Conservation (phyloP, 2,329 filamentous ascomycete genomes). For the Aspergillus glaucus region DNA sequence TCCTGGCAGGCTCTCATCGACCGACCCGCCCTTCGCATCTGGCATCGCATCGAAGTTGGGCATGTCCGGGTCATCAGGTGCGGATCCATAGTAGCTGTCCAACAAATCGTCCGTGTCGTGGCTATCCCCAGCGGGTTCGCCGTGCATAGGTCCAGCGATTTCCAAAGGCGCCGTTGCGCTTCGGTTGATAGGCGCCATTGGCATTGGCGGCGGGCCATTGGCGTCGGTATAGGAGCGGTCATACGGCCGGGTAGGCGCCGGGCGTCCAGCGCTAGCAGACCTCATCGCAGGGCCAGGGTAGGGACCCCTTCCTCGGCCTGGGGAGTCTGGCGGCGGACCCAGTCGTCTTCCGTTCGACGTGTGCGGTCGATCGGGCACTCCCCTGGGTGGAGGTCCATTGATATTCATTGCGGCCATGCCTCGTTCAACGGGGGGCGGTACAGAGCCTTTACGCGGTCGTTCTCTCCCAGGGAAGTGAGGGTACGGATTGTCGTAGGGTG, state of each 20-base stretch:
- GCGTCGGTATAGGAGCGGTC: slow-evolving; percentile 23
- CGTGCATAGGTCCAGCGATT: slow-evolving; percentile 12
- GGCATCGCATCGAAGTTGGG: slow-evolving; percentile 57
- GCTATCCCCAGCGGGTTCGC: slow-evolving; percentile 9
- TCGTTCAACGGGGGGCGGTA: slow-evolving; percentile 30
- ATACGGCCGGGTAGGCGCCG: slow-evolving; percentile 6
- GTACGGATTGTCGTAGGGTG: slow-evolving; percentile 46
- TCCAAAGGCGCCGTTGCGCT: slow-evolving; percentile 33
- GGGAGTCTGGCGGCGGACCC: slow-evolving; percentile 21
- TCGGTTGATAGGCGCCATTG: slow-evolving; percentile 19
- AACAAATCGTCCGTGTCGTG: slow-evolving; percentile 37
- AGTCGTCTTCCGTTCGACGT: slow-evolving; percentile 33
- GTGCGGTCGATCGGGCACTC: slow-evolving; percentile 27
- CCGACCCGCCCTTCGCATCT: slow-evolving; percentile 20
- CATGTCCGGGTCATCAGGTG: slow-evolving; percentile 50
- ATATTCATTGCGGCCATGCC: slow-evolving; percentile 36
- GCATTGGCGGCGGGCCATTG: slow-evolving; percentile 21
- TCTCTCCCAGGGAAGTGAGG: slow-evolving; percentile 34
- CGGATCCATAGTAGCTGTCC: slow-evolving; percentile 48
- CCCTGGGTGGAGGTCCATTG: slow-evolving; percentile 21
- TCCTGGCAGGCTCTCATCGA: slow-evolving; percentile 29
- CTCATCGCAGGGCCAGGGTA: slow-evolving; percentile 15
- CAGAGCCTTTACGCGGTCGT: slow-evolving; percentile 14
- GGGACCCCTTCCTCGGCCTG: slow-evolving; percentile 17
- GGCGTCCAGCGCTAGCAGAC: slow-evolving; percentile 21